These are phyloP conservation scores for Boletus sp. DNA, from an alignment of 768 basidiomycete species.

Conservation along the genomic window DNA sequence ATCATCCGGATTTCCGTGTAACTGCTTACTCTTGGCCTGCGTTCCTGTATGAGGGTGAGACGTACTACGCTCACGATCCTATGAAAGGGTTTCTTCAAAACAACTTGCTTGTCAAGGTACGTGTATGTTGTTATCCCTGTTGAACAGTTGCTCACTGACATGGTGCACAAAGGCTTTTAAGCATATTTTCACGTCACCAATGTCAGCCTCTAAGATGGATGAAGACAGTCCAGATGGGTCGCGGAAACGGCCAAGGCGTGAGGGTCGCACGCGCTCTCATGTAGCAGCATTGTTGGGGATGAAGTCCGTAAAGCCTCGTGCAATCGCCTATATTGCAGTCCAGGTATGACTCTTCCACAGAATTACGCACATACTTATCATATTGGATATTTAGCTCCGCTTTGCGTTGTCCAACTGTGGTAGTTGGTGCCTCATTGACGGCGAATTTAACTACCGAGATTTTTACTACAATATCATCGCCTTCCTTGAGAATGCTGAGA, in stretches of 20 bases:
- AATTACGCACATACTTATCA: background rate
- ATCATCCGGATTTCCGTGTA: background rate
- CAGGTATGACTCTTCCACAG: too few relatives aligned
- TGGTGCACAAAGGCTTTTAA: background rate
- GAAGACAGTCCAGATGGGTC: background rate
- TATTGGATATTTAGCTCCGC: background rate
- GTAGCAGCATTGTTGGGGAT: background rate
- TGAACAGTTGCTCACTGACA: too few relatives aligned
- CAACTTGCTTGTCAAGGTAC: background rate
- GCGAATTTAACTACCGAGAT: background rate
- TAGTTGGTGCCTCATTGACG: background rate
- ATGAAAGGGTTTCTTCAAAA: background rate
- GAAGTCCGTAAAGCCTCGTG: background rate
- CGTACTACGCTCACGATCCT: background rate
- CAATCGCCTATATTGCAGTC: slow-evolving; percentile 1
- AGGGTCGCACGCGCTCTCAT: background rate
- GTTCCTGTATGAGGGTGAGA: background rate
- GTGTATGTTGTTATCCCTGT: background rate
- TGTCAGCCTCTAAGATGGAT: background rate
- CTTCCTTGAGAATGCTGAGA: background rate
- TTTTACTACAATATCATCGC: background rate
- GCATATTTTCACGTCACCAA: background rate
- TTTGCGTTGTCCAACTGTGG: background rate
- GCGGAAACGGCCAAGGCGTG: background rate
- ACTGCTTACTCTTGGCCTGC: background rate